Evolutionary conservation across 2,329 filamentous ascomycete species (phyloP).

Genomic region (Botrytis aclada): DNA sequence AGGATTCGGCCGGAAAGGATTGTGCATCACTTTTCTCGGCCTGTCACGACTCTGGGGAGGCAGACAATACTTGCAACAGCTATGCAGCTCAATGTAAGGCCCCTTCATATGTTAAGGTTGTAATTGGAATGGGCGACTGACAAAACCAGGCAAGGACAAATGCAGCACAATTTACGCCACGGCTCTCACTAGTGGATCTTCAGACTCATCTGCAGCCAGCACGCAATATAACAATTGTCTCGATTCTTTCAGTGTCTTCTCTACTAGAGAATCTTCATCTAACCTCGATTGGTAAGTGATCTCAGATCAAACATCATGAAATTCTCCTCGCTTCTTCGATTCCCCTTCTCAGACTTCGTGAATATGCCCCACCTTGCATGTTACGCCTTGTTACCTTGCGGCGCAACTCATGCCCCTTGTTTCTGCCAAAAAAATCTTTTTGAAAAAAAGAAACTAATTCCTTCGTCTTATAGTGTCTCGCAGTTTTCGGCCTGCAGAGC

Average conservation of each 20-base stretch:
- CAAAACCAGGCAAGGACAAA: conserved; percentile 21
- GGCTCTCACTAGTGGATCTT: conserved; percentile 20
- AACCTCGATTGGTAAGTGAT: background rate
- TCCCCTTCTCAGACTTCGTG: background rate
- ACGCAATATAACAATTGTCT: conserved; percentile 25
- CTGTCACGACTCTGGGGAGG: conserved; percentile 18
- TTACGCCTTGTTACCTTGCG: background rate
- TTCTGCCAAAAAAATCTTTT: too few relatives aligned
- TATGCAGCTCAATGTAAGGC: conserved; percentile 20
- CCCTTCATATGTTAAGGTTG: background rate
- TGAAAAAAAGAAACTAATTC: background rate
- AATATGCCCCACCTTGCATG: background rate
- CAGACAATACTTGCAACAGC: conserved; percentile 23
- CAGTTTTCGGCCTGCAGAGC: conserved; percentile 18
- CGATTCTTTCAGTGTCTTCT: conserved; percentile 23
- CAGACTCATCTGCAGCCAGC: conserved; percentile 16
- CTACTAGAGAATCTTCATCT: conserved; percentile 2
- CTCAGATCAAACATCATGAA: background rate
- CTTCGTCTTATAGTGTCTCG: background rate
- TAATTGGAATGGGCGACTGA: background rate
- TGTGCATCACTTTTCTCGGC: conserved; percentile 22
- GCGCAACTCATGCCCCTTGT: background rate
- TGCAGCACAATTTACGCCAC: conserved; percentile 24
- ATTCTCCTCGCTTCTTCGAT: background rate
- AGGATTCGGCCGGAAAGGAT: conserved; percentile 21